Percentiles rank a stretch among this genome's conserved stretches.
Conservation (phyloP, 2,329 filamentous ascomycete genomes). For the Clonostachys chloroleuca region DNA sequence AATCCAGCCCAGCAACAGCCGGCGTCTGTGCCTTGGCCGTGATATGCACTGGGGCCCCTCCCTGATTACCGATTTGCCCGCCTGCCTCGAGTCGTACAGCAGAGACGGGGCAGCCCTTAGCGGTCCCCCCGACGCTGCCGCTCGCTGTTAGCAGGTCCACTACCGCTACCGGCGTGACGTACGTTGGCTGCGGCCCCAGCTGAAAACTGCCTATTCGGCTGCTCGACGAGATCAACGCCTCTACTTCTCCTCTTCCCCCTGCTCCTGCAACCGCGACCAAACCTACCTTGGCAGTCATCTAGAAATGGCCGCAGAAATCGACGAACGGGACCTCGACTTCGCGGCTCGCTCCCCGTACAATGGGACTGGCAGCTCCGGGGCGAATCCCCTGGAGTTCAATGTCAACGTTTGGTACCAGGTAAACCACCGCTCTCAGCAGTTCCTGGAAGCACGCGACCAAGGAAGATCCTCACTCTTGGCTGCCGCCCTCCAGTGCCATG, state of each 20-base stretch:
- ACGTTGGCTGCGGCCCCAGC: not conserved
- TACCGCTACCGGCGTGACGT: not conserved
- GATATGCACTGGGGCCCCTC: too few relatives aligned
- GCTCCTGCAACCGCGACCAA: not conserved
- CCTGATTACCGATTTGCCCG: too few relatives aligned
- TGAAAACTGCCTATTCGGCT: not conserved
- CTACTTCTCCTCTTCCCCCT: not conserved
- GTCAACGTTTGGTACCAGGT: slow-evolving; percentile 78
- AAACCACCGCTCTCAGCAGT: slow-evolving; percentile 5
- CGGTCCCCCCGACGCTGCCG: too few relatives aligned
- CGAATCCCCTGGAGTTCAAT: slow-evolving; percentile 62
- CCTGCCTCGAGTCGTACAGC: too few relatives aligned
- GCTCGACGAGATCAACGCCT: not conserved
- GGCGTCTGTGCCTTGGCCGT: too few relatives aligned
- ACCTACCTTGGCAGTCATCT: not conserved
- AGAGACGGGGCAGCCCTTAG: too few relatives aligned
- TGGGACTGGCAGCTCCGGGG: slow-evolving; percentile 59
- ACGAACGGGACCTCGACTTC: slow-evolving; percentile 28
- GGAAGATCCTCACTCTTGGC: too few relatives aligned
- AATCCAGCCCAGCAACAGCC: too few relatives aligned
- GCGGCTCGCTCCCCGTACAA: slow-evolving; percentile 54
- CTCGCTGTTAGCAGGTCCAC: too few relatives aligned
- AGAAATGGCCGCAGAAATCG: slow-evolving; percentile 23
- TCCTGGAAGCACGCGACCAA: not conserved
- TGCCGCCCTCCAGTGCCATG: too few relatives aligned